Evolutionary conservation across 352 stramenopile genomes (phyloP).

Genomic region (Peronospora farinosa): DNA sequence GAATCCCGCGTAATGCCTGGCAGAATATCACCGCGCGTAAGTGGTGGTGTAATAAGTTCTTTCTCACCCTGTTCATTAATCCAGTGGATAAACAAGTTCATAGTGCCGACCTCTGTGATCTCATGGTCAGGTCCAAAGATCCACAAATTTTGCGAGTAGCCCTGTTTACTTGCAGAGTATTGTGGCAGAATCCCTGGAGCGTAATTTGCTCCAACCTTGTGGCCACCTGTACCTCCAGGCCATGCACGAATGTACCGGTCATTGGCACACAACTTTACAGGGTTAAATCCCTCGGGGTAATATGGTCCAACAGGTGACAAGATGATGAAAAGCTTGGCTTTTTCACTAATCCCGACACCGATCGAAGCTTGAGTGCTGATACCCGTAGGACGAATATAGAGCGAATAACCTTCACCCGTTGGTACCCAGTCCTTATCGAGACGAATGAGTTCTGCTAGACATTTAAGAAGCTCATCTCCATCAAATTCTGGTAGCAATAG

Average conservation of each 20-base stretch:
- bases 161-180: slow-evolving; percentile 75
- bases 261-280: slow-evolving; percentile 88
- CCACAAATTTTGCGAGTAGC: slow-evolving; percentile 92
- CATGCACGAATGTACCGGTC: slow-evolving; percentile 92
- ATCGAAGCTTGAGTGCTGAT: slow-evolving; percentile 90
- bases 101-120: slow-evolving; percentile 89
- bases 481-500: slow-evolving; percentile 89
- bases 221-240: slow-evolving; percentile 91
- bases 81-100: slow-evolving; percentile 98
- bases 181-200: slow-evolving; percentile 89
- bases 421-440: slow-evolving; percentile 92
- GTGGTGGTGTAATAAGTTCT: slow-evolving; percentile 93
- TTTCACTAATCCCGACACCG: slow-evolving; percentile 81
- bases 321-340: slow-evolving; percentile 94
- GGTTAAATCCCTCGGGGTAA: slow-evolving; percentile 93
- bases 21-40: slow-evolving; percentile 94
- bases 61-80: slow-evolving; percentile 88
- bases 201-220: slow-evolving; percentile 92
- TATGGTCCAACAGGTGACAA: slow-evolving; percentile 95
- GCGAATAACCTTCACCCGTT: slow-evolving; percentile 91
- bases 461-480: slow-evolving; percentile 85
- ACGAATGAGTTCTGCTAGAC: slow-evolving; percentile 78
- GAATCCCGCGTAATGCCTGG: slow-evolving; percentile 94
- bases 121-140: slow-evolving; percentile 91
- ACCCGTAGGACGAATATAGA: slow-evolving; percentile 94